Conservation (phyloP, 1,284 basidiomycete genomes). For the Cutaneotrichosporon curvatum region DNA sequence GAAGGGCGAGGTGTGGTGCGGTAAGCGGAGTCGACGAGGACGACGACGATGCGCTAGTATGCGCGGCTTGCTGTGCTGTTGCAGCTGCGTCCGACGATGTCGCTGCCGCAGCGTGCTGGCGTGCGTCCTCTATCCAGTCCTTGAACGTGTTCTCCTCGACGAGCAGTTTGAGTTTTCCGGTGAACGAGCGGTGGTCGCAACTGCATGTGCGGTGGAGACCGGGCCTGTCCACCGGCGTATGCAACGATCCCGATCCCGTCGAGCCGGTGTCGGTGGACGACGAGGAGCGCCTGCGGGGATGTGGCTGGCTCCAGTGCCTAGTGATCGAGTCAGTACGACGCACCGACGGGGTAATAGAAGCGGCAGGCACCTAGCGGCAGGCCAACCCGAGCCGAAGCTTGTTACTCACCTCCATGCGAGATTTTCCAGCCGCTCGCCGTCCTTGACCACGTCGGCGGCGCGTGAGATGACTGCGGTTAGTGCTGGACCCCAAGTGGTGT, state of each 20-base stretch:
- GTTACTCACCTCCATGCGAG: conserved; percentile 37
- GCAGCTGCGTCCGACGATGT: too few relatives aligned
- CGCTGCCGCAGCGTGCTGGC: background rate
- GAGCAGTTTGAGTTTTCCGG: conserved; percentile 32
- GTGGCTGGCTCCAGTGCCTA: conserved; percentile 30
- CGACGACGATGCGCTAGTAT: background rate
- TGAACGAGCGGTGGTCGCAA: conserved; percentile 30
- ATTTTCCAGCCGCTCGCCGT: conserved; percentile 40
- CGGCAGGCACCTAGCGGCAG: background rate
- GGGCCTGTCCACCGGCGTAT: conserved; percentile 23
- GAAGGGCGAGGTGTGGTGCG: background rate
- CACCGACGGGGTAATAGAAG: too few relatives aligned
- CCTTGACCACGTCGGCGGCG: conserved; percentile 41
- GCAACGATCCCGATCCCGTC: conserved; percentile 17
- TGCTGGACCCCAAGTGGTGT: background rate
- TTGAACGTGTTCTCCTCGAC: conserved; percentile 37
- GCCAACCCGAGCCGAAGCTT: background rate
- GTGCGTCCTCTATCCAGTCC: conserved; percentile 43
- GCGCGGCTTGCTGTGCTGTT: too few relatives aligned
- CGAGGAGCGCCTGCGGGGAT: conserved; percentile 21
- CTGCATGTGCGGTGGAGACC: conserved; percentile 14
- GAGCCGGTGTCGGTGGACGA: conserved; percentile 23
- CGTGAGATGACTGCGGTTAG: conserved; percentile 31
- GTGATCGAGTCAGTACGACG: conserved; percentile 10
- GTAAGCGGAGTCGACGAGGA: background rate